phyloP scores from a whole-genome alignment of 257 asterid genomes.

The Fraxinus cuspidata region DNA sequence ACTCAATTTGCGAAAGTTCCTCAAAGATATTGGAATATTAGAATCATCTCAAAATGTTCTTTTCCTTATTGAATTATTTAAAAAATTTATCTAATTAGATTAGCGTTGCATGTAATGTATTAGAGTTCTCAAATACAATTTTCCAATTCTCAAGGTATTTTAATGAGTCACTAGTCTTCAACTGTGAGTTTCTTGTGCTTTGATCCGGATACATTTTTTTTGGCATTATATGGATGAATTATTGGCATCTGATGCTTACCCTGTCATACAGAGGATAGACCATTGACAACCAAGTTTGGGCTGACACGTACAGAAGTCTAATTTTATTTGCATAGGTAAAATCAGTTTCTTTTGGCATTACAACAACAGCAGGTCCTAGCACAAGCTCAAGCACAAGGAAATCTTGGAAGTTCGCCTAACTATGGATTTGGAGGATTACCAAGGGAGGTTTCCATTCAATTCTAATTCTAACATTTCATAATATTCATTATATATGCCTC shows the following conservation, averaged over 20 bases:
- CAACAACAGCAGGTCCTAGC: conserved; percentile 95
- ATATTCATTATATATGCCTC: too few relatives aligned
- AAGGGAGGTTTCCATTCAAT: conserved; percentile 49
- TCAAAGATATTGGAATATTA: conserved; percentile 4
- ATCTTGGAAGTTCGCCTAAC: conserved; percentile 67
- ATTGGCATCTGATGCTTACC: conserved; percentile 28
- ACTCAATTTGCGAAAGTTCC: neutral
- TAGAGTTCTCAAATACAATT: conserved; percentile 15
- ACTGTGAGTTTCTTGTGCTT: conserved; percentile 66
- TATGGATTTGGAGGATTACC: conserved; percentile 91
- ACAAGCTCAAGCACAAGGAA: conserved; percentile 89
- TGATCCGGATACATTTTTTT: conserved; percentile 11
- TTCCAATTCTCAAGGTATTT: conserved; percentile 52
- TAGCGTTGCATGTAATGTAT: conserved; percentile 3
- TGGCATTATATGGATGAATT: conserved; percentile 17
- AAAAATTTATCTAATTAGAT: neutral
- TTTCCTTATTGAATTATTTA: conserved; percentile 12
- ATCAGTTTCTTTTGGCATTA: conserved; percentile 80
- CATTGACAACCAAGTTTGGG: conserved; percentile 85
- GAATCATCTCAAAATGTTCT: conserved; percentile 1
- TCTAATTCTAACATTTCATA: neutral
- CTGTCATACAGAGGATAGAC: conserved; percentile 71
- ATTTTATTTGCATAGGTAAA: conserved; percentile 68
- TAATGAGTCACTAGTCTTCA: conserved; percentile 82
- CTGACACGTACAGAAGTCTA: conserved; percentile 88